Percentiles rank a stretch among this genome's conserved stretches.
Conservation (phyloP, 192 early-diverging fungal species). For the Paraglomus occultum region DNA sequence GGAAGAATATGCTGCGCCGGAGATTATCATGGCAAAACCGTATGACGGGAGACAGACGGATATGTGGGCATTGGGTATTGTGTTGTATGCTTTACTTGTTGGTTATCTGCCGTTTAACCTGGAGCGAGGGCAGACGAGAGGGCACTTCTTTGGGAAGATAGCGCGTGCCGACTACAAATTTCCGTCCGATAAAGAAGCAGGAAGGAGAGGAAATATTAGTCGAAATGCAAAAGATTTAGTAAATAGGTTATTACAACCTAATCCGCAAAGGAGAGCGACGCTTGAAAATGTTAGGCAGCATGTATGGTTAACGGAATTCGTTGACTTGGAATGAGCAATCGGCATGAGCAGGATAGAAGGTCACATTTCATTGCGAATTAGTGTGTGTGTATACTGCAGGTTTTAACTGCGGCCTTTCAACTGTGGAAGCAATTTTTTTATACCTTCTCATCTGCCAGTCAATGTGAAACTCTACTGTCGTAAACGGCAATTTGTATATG, state of each 20-base stretch:
- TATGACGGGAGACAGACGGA: constrained; percentile 74
- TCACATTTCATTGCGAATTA: no score
- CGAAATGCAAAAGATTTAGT: constrained; percentile 53
- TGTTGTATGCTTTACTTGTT: constrained; percentile 72
- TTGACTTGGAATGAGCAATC: neutral
- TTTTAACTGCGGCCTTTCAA: no score
- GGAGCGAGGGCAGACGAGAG: constrained; percentile 48
- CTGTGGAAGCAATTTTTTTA: no score
- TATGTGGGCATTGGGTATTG: constrained; percentile 78
- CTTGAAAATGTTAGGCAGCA: constrained; percentile 41
- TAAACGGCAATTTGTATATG: no score
- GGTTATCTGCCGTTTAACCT: constrained; percentile 77
- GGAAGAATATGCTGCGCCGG: constrained; percentile 77
- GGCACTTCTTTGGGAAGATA: constrained; percentile 61
- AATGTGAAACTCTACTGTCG: no score
- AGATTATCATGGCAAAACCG: constrained; percentile 57
- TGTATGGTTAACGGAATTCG: constrained; percentile 45
- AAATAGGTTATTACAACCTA: constrained; percentile 41
- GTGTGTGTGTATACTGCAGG: no score
- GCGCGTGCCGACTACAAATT: constrained; percentile 59
- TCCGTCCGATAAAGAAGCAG: constrained; percentile 36
- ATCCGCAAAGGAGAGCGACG: constrained; percentile 44
- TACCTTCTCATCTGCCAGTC: no score
- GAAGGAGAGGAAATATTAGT: constrained; percentile 19
- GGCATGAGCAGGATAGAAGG: no score